Evolutionary conservation across 1,139 yeast species (phyloP).

Genomic region (Suhomyces coccinellae): DNA sequence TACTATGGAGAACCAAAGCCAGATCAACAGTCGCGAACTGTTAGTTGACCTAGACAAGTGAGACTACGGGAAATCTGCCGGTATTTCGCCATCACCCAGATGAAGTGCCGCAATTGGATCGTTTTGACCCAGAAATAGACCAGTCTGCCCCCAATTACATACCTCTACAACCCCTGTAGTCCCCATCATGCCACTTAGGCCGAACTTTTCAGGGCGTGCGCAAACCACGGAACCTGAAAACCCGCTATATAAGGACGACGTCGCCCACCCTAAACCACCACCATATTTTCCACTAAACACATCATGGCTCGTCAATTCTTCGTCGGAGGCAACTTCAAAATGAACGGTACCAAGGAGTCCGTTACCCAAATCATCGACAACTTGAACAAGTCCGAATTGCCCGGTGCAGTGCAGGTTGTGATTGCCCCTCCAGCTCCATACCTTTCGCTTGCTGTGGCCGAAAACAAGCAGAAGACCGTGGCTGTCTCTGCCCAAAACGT

Average conservation of each 20-base stretch:
- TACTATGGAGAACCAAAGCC: constrained; percentile 33
- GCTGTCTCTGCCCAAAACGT: constrained; percentile 89
- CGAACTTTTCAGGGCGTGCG: constrained; percentile 3
- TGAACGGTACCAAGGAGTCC: constrained; percentile 93
- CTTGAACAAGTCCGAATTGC: constrained; percentile 76
- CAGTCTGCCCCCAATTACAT: not conserved
- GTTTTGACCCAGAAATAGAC: not conserved
- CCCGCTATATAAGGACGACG: constrained; percentile 10
- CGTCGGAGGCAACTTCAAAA: constrained; percentile 98
- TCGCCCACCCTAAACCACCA: constrained; percentile 5
- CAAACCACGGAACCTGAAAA: constrained; percentile 10
- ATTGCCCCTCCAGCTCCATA: constrained; percentile 96
- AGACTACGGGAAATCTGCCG: not conserved
- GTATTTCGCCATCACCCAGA: too few relatives aligned
- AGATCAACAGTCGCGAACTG: constrained; percentile 22
- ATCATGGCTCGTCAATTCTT: constrained; percentile 86
- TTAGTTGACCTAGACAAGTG: not conserved
- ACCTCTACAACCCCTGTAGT: not conserved
- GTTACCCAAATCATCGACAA: constrained; percentile 79
- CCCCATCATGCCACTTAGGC: not conserved
- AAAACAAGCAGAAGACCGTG: constrained; percentile 71
- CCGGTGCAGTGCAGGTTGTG: constrained; percentile 81
- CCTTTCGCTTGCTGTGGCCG: constrained; percentile 70
- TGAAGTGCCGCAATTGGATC: not conserved
- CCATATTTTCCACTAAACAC: not conserved